A percentile compares a stretch with the other conserved stretches of the same genome.
These are phyloP conservation scores for Cystobasidium slooffiae DNA, from an alignment of 1,284 basidiomycete genomes.

Conservation along the genomic window DNA sequence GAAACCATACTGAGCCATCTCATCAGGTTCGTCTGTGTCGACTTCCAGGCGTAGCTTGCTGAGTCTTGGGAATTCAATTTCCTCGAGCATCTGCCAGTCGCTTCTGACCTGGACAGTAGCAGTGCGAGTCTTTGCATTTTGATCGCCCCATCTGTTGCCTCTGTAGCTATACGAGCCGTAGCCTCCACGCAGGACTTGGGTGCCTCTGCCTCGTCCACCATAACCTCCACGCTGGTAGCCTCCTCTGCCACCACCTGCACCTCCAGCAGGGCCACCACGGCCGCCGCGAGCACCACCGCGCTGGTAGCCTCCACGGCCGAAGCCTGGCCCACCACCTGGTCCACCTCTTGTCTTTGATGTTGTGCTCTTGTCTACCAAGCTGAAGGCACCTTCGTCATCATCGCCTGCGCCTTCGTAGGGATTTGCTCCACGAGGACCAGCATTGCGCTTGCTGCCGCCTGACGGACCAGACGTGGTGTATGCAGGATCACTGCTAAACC, in stretches of 20 bases:
- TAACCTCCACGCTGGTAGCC: conserved; percentile 51
- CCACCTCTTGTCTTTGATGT: conserved; percentile 39
- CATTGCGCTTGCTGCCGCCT: conserved; percentile 63
- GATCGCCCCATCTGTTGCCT: conserved; percentile 66
- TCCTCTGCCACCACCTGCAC: conserved; percentile 33
- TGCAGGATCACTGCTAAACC: conserved; percentile 37
- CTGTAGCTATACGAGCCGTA: conserved; percentile 37
- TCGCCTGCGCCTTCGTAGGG: conserved; percentile 59
- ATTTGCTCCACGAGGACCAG: conserved; percentile 54
- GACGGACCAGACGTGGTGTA: conserved; percentile 61
- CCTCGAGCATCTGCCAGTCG: conserved; percentile 92
- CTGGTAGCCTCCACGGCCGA: conserved; percentile 11
- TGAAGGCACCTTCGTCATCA: conserved; percentile 97
- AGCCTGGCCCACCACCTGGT: conserved; percentile 15
- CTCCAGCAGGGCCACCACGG: conserved; percentile 45
- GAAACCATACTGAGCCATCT: conserved; percentile 83
- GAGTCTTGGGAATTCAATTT: conserved; percentile 94
- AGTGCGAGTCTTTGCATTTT: conserved; percentile 92
- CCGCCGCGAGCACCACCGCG: conserved; percentile 44
- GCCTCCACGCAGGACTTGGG: conserved; percentile 52
- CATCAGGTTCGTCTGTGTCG: conserved; percentile 73
- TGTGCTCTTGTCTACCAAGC: conserved; percentile 82
- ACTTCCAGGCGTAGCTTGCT: conserved; percentile 90
- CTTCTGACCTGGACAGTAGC: conserved; percentile 90
- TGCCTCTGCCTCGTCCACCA: conserved; percentile 54